These are phyloP conservation scores for Knufia petricola DNA, from an alignment of 2,329 filamentous ascomycete species.

Conservation along the genomic window DNA sequence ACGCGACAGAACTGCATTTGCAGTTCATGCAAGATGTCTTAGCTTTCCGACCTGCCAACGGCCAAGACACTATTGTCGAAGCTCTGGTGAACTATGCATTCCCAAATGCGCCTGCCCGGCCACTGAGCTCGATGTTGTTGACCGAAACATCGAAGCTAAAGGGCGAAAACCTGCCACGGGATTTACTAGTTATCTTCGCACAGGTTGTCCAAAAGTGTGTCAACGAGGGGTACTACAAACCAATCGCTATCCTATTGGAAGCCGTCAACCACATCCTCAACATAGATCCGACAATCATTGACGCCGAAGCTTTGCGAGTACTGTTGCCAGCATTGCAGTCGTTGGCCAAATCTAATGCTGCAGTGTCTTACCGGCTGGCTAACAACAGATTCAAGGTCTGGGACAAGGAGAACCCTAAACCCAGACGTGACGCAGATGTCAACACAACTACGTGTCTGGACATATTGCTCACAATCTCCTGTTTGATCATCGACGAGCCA, in stretches of 20 bases:
- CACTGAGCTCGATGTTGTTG: slow-evolving; percentile 46
- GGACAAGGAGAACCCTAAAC: slow-evolving; percentile 33
- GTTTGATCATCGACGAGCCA: slow-evolving; percentile 31
- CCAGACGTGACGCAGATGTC: slow-evolving; percentile 39
- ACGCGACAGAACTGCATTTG: slow-evolving; percentile 24
- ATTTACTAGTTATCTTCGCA: slow-evolving; percentile 42
- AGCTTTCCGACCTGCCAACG: slow-evolving; percentile 43
- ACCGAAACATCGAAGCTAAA: slow-evolving; percentile 39
- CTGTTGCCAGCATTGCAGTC: slow-evolving; percentile 34
- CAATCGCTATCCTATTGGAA: slow-evolving; percentile 34
- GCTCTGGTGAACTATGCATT: slow-evolving; percentile 43
- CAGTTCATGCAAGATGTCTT: slow-evolving; percentile 46
- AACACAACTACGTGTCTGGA: slow-evolving; percentile 46
- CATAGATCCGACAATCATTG: slow-evolving; percentile 29
- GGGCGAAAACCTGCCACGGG: slow-evolving; percentile 37
- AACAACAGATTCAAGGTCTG: slow-evolving; percentile 34
- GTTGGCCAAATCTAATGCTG: slow-evolving; percentile 45
- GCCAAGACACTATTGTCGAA: slow-evolving; percentile 45
- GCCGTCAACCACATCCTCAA: slow-evolving; percentile 33
- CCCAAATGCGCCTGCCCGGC: slow-evolving; percentile 41
- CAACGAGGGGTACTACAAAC: slow-evolving; percentile 42
- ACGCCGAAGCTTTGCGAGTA: slow-evolving; percentile 30
- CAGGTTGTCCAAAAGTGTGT: slow-evolving; percentile 48
- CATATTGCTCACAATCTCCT: slow-evolving; percentile 45
- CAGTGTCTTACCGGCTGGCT: slow-evolving; percentile 40